Evolutionary conservation across 805 yeast genomes (phyloP), one percentile per base, ranked within the genome.

Genomic region (Suhomyces sp.): DNA sequence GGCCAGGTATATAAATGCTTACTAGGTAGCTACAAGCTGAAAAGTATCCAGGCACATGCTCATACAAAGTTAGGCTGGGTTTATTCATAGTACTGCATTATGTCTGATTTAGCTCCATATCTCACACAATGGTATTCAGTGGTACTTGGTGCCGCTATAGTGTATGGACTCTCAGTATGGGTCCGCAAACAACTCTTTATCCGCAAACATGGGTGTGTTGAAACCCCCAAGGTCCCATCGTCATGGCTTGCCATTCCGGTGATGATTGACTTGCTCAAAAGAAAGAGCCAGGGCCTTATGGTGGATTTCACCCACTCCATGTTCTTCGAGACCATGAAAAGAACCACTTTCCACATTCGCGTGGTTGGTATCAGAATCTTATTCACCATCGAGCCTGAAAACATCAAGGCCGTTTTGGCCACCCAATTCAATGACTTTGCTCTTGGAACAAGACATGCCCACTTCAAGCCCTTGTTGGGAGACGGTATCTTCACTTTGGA

Each of bases 401-500:
- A 48, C 39, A 40, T 53, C 37, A 54, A 54, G 51, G 58, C 59
- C n/a, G 21, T 53, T 6, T 48, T 54, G 42, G 57, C 54, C 12
- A 54, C 58, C 5, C 57, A 54, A 27, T 54, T 54, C 31, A 44
- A 43, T 25, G 59, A 54, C 38, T 54, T 50, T 35, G 42, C 48
- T 12, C 44, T 54, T 23, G 59, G 59, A 3, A 40, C 42, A 12
- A 53, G 59, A 30, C 53, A 50, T 33, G 35, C 47, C 21, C 47
- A 46, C 24, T 40, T 53, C 32, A 29, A 30, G 25, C 46, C 56
- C 6, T 43, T 48, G 24, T 42, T 54, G 31, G 59, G 59, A 11
- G 57, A 53, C 26, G 59, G 59, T 2, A 53, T 54, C 26, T 54
- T 54, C 39, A 54, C 59, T 6, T 43, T 54, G 31, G 59, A 54